These are phyloP conservation scores for Candida sp. DNA, from an alignment of 1,139 yeast species.

Conservation along the genomic window DNA sequence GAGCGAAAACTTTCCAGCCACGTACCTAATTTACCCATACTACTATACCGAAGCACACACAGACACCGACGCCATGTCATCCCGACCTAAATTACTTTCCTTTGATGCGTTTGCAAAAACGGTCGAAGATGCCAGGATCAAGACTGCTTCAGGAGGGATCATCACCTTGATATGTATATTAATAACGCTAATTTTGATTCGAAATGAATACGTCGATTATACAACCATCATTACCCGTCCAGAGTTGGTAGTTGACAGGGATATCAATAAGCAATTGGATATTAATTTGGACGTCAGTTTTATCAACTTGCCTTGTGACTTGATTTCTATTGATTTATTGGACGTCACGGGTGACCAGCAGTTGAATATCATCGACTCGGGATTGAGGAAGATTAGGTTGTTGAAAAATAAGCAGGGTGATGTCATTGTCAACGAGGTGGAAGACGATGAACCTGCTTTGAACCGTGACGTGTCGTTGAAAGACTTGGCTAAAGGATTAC, in stretches of 20 bases:
- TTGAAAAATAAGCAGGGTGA: conserved; percentile 34
- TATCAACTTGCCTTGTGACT: conserved; percentile 84
- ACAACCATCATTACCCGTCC: conserved; percentile 71
- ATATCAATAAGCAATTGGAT: conserved; percentile 75
- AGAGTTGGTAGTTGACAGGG: conserved; percentile 87
- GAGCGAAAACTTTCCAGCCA: conserved; percentile 5
- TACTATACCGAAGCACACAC: background rate
- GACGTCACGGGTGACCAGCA: conserved; percentile 89
- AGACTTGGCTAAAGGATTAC: conserved; percentile 39
- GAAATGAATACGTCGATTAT: conserved; percentile 81
- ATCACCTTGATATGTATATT: conserved; percentile 76
- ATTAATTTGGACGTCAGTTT: conserved; percentile 83
- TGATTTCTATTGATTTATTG: conserved; percentile 53
- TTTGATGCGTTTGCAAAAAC: conserved; percentile 95
- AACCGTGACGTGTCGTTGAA: conserved; percentile 31
- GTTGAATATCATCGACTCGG: conserved; percentile 69
- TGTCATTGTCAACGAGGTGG: conserved; percentile 23
- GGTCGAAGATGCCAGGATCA: conserved; percentile 89
- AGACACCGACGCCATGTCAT: conserved; percentile 6
- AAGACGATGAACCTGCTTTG: conserved; percentile 33
- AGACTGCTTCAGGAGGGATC: conserved; percentile 89
- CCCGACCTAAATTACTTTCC: conserved; percentile 57
- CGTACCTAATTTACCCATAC: conserved; percentile 2
- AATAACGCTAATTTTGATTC: conserved; percentile 63
- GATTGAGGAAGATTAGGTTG: conserved; percentile 73